These are phyloP conservation scores for Begonia fuchsioides DNA, from an alignment of 306 rosid genomes.

Conservation along the genomic window DNA sequence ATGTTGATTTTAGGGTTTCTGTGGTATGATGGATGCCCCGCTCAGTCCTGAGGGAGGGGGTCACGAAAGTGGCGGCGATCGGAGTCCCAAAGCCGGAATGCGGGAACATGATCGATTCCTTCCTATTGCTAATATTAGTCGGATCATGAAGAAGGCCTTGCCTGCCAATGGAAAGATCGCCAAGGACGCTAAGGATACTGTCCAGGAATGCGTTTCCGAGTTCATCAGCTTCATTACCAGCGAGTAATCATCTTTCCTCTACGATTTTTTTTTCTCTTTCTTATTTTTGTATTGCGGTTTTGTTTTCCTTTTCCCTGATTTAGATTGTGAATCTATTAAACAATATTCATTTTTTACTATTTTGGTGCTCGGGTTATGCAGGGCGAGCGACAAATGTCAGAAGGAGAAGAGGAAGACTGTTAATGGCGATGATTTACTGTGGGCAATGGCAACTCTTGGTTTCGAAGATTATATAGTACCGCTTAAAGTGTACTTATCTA, in stretches of 20 bases:
- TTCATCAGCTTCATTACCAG: conserved; percentile 88
- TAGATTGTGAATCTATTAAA: too few species aligned
- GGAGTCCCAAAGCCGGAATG: conserved; percentile 40
- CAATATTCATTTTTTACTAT: too few species aligned
- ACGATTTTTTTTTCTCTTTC: neutral
- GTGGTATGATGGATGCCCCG: conserved; percentile 58
- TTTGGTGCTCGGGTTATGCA: conserved; percentile 2
- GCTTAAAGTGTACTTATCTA: too few species aligned
- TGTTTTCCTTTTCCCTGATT: neutral
- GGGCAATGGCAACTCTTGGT: conserved; percentile 90
- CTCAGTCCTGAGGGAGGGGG: conserved; percentile 48
- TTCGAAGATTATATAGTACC: conserved; percentile 82
- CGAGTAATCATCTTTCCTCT: conserved; percentile 35
- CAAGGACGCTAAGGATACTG: conserved; percentile 76
- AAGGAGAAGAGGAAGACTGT: conserved; percentile 92
- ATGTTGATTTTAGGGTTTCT: conserved; percentile 4
- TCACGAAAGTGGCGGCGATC: conserved; percentile 85
- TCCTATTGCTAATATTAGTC: conserved; percentile 85
- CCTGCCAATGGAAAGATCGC: conserved; percentile 86
- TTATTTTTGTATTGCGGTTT: neutral
- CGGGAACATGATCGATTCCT: conserved; percentile 72
- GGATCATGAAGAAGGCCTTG: conserved; percentile 86
- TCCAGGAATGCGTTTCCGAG: conserved; percentile 85
- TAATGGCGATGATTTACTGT: conserved; percentile 81
- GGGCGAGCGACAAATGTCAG: conserved; percentile 95